These are phyloP conservation scores for Candida rishiriensis DNA, from an alignment of 805 yeast species.

Conservation along the genomic window DNA sequence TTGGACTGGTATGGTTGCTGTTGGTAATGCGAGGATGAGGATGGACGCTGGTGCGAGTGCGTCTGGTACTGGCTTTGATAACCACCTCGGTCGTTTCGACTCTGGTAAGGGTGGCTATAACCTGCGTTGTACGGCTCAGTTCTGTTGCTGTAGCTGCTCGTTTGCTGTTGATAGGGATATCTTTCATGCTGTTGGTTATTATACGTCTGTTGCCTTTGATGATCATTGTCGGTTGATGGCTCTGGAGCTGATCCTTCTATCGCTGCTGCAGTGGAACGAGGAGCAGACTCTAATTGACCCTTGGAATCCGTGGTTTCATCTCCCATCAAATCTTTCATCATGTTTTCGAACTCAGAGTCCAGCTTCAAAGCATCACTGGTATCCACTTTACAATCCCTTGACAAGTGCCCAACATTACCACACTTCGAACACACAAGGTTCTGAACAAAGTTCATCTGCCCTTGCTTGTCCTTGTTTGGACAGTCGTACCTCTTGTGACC, in stretches of 20 bases:
- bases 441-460: constrained; percentile 37
- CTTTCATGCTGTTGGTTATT: neutral
- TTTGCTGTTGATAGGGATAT: neutral
- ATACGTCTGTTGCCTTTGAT: neutral
- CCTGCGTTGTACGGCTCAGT: neutral
- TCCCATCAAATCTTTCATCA: constrained; percentile 46
- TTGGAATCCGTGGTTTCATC: constrained; percentile 8
- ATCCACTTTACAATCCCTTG: constrained; percentile 73
- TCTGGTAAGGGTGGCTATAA: no score
- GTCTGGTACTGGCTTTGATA: no score
- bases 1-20: no score
- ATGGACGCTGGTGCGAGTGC: no score
- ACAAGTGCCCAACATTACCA: constrained; percentile 81
- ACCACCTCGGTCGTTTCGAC: no score
- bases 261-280: neutral
- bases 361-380: constrained; percentile 24
- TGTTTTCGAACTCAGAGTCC: constrained; percentile 46
- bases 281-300: neutral
- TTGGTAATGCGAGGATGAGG: no score
- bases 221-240: neutral
- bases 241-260: neutral
- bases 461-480: constrained; percentile 41
- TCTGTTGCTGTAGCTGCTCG: neutral
- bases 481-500: constrained; percentile 67
- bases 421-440: constrained; percentile 70